These are phyloP conservation scores for Takakia lepidozioides DNA, from an alignment of 225 moss, liverwort and hornwort species.

Conservation along the genomic window DNA sequence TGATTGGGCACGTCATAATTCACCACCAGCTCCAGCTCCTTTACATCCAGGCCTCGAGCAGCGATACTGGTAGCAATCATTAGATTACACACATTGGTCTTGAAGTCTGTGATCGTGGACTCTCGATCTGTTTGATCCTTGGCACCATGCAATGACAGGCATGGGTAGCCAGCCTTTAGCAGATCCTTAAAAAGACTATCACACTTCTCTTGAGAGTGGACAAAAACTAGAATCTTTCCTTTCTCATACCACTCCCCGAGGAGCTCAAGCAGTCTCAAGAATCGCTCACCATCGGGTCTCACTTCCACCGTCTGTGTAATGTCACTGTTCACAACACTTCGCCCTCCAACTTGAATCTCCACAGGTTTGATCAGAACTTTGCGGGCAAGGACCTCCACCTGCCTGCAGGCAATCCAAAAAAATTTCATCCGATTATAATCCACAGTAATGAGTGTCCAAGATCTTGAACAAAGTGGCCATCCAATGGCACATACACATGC, in stretches of 20 bases:
- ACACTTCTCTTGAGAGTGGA: conserved; percentile 98
- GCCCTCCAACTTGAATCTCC: conserved; percentile 91
- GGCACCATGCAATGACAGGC: conserved; percentile 92
- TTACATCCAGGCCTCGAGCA: conserved; percentile 96
- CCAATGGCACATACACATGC: no score
- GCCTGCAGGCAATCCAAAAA: no score
- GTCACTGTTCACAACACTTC: conserved; percentile 95
- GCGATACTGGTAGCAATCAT: conserved; percentile 98
- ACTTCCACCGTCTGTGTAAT: conserved; percentile 99
- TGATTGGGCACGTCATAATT: conserved; percentile 99
- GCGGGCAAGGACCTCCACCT: conserved; percentile 94
- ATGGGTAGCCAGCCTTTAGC: conserved; percentile 86
- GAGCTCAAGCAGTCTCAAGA: conserved; percentile 79
- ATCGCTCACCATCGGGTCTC: conserved; percentile 81
- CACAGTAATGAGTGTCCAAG: no score
- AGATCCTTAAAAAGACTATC: conserved; percentile 87
- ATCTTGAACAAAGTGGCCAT: no score
- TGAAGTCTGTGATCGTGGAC: conserved; percentile 93
- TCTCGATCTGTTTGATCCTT: conserved; percentile 98
- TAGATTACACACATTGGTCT: conserved; percentile 88
- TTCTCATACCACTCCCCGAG: conserved; percentile 99
- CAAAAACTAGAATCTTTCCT: conserved; percentile 92
- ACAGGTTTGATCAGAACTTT: conserved; percentile 88
- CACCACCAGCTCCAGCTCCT: conserved; percentile 91
- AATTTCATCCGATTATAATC: no score